phyloP scores from a whole-genome alignment of 129 eudicot genomes.

The Heracleum sosnowskyi region DNA sequence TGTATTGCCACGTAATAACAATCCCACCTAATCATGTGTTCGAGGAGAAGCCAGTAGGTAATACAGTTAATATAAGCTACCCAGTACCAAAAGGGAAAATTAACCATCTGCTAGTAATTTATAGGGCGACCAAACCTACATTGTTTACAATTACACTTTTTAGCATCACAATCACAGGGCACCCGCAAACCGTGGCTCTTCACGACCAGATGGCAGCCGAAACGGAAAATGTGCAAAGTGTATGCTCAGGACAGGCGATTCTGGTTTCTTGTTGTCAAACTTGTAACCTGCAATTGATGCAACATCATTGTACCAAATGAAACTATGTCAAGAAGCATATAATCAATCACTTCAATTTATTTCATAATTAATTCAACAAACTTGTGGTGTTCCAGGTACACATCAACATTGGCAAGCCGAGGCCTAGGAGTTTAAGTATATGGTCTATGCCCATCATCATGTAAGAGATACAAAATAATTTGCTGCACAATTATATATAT shows the following conservation, averaged over 20 bases:
- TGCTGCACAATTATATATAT: not conserved
- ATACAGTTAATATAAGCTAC: not conserved
- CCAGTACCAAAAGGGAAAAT: not conserved
- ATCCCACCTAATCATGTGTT: not conserved
- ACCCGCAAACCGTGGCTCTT: not conserved
- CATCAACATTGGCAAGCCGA: not conserved
- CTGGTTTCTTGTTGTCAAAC: conserved; percentile 82
- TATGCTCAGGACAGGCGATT: conserved; percentile 55
- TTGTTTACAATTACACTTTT: not conserved
- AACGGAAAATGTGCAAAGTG: conserved; percentile 90
- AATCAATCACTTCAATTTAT: not conserved
- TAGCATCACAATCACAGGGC: not conserved
- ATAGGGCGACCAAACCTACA: not conserved
- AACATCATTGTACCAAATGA: not conserved
- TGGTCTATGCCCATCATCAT: not conserved
- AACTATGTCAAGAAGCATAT: not conserved
- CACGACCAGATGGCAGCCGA: conserved; percentile 48
- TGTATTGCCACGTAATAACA: not conserved
- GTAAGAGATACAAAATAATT: not conserved
- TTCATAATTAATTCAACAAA: not conserved
- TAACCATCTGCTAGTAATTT: not conserved
- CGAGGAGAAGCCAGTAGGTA: not conserved
- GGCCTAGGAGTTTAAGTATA: not conserved
- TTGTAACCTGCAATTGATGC: conserved; percentile 50
- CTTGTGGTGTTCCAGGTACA: not conserved